phyloP scores from a whole-genome alignment of 495 filamentous ascomycete species.

The Xylona heveae region DNA sequence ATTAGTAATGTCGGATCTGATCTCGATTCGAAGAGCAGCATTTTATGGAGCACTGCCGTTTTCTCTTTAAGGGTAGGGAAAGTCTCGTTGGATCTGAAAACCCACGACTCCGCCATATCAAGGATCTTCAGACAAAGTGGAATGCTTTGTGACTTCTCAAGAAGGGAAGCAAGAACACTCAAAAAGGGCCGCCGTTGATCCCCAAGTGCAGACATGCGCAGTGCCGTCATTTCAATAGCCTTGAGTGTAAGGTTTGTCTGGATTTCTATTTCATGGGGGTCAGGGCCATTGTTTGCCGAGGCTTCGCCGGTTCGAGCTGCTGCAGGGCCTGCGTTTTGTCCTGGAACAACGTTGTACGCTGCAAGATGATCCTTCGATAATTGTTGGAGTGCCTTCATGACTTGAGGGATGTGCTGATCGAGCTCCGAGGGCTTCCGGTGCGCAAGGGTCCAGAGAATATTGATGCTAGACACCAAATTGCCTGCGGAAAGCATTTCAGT shows the following conservation, averaged over 20 bases:
- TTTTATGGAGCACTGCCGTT: constrained; percentile 89
- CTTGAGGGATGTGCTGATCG: constrained; percentile 62
- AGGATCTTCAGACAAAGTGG: constrained; percentile 77
- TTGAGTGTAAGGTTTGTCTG: constrained; percentile 80
- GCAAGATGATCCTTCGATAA: constrained; percentile 85
- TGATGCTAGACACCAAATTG: constrained; percentile 70
- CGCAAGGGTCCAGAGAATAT: constrained; percentile 80
- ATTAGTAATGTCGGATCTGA: constrained; percentile 62
- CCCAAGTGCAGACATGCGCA: constrained; percentile 81
- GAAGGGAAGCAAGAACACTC: constrained; percentile 78
- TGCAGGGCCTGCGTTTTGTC: constrained; percentile 19
- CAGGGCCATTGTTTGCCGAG: constrained; percentile 30
- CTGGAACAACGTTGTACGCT: constrained; percentile 33
- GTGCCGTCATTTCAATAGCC: constrained; percentile 74
- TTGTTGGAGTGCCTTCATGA: constrained; percentile 90
- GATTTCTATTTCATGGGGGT: constrained; percentile 59
- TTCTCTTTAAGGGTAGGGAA: constrained; percentile 97
- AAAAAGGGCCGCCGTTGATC: constrained; percentile 85
- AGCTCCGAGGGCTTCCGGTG: constrained; percentile 63
- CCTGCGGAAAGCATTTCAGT: constrained; percentile 58
- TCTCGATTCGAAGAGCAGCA: constrained; percentile 82
- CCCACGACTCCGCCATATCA: constrained; percentile 85
- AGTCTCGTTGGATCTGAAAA: constrained; percentile 78
- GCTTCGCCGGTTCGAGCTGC: constrained; percentile 12
- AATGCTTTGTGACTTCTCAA: constrained; percentile 78